Evolutionary conservation across 208 protist species (phyloP).

Genomic region (Strigomonas culicis): DNA sequence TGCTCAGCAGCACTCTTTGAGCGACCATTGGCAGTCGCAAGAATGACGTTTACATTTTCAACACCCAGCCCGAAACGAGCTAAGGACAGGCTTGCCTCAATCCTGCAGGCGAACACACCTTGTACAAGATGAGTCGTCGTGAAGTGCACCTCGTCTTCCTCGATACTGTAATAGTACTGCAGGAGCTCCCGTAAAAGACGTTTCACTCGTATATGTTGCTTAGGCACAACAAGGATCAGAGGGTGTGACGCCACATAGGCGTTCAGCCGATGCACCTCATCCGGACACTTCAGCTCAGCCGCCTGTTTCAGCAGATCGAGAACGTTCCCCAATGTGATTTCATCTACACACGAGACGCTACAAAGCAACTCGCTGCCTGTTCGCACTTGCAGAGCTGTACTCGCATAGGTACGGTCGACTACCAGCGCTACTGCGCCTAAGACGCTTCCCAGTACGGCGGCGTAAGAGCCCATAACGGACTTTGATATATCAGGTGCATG

Average conservation of each 20-base stretch:
- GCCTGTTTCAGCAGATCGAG: no score
- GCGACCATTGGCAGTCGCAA: conserved; percentile 26
- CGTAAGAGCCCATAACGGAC: no score
- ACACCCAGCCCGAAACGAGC: neutral
- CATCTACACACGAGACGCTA: no score
- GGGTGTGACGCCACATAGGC: conserved; percentile 20
- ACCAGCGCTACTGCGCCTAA: no score
- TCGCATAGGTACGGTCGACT: no score
- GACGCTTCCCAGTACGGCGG: no score
- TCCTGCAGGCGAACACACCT: conserved; percentile 12
- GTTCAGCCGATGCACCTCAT: no score
- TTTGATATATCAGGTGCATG: no score
- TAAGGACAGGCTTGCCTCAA: conserved; percentile 14
- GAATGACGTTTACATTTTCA: conserved; percentile 6
- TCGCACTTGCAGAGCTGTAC: no score
- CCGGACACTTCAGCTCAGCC: no score
- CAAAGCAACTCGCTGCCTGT: no score
- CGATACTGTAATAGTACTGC: conserved; percentile 51
- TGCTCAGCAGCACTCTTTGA: conserved; percentile 31
- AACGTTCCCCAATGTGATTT: no score
- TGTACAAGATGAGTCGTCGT: neutral
- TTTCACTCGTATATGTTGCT: conserved; percentile 35
- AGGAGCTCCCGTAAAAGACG: conserved; percentile 46
- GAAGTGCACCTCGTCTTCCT: conserved; percentile 31
- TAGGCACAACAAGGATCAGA: conserved; percentile 50